phyloP scores from a whole-genome alignment of 2,329 filamentous ascomycete genomes.

The Pseudogymnoascus sp. region DNA sequence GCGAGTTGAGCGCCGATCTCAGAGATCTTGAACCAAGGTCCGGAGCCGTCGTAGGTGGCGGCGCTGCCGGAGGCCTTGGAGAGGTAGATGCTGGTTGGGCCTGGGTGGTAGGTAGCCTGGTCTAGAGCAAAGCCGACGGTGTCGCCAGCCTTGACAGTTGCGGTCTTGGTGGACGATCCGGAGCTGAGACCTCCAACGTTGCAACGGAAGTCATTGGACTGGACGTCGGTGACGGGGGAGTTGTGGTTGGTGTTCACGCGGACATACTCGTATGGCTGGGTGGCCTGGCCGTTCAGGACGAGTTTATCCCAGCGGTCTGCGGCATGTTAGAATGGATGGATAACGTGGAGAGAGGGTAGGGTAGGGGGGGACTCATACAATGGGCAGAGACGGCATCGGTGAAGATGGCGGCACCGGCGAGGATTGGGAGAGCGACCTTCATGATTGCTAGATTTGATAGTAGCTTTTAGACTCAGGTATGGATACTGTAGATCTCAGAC shows the following conservation, averaged over 20 bases:
- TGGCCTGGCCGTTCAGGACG: conserved; percentile 32
- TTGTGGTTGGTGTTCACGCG: conserved; percentile 37
- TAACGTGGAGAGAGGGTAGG: neutral
- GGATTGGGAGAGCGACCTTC: neutral
- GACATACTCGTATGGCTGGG: conserved; percentile 44
- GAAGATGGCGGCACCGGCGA: neutral
- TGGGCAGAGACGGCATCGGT: neutral
- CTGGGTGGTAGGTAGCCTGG: conserved; percentile 40
- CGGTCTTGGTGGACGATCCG: conserved; percentile 33
- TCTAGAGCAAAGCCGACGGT: conserved; percentile 39
- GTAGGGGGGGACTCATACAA: neutral
- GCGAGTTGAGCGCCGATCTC: neutral
- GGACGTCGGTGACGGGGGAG: conserved; percentile 41
- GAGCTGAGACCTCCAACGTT: conserved; percentile 34
- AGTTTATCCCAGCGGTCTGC: conserved; percentile 8
- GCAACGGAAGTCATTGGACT: conserved; percentile 38
- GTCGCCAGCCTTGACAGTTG: conserved; percentile 38
- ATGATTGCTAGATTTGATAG: neutral
- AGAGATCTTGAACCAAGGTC: conserved; percentile 35
- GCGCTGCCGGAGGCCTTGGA: conserved; percentile 37
- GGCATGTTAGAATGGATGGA: neutral
- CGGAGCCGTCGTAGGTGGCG: conserved; percentile 37
- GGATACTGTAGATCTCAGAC: neutral
- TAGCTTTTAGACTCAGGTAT: neutral
- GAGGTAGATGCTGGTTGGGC: conserved; percentile 36